Evolutionary conservation across 1,284 basidiomycete species (phyloP), one percentile per base, ranked within the genome.

Genomic region (Austropuccinia psidii): DNA sequence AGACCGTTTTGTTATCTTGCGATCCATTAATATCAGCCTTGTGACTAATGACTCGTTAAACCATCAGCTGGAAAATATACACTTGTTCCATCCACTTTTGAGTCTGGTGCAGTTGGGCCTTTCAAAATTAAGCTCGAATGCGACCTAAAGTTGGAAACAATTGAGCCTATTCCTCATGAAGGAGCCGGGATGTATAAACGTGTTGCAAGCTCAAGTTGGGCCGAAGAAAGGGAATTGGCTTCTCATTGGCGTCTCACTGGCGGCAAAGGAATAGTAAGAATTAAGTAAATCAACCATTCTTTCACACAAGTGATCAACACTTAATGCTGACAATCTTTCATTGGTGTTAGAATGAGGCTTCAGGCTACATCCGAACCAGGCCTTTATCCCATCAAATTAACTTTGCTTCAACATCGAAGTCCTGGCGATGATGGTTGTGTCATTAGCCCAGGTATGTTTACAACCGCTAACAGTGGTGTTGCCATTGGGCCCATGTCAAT

Each of bases 141-240:
- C 27, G 58, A 62, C 19, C 39, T 62, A 27, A 55, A 55, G 27
- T 24, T 72, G 19, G 37, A 35, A 17, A 72, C 17, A 37, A 57
- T 62, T 5, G 58, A 60, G 47, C 52, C 68, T 3, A 62, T 72
- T 19, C 57, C 68, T 24, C 35, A 45, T 17, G 68, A 72, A 37
- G 58, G 68, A 35, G 55, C 55, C 52, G 68, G 68, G 15, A 72
- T 72, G 68, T 72, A 61, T 43, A 72, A 72, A 39, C 68, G 68
- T 41, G 29, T 52, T 19, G 55, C 43, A 19, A 15, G 33, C n/a
- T 43, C 47, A 9, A 72, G 52, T 62, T 72, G 68, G 68, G 45
- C 60, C 17, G 67, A 69, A 15, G 55, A 69, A 35, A 57, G 55
- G 5, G 27, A 21, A 33, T 27, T 29, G 57, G 45, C 29, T 4